Evolutionary conservation across 2,329 filamentous ascomycete species (phyloP), one percentile per base, ranked within the genome.

Genomic region (Aspergillus calidoustus): DNA sequence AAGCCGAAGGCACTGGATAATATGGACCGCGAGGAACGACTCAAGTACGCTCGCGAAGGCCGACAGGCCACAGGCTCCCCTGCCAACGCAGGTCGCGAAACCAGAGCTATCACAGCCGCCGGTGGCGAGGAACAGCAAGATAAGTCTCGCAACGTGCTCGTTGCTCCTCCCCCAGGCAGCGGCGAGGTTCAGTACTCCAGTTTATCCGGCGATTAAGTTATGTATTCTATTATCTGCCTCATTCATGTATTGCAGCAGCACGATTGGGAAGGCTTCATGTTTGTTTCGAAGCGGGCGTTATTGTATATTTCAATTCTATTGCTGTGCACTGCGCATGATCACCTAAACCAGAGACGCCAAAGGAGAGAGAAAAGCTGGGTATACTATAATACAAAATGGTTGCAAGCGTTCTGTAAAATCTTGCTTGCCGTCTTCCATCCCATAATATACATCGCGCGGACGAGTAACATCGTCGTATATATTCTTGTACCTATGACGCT

Each of bases 1-100:
- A 90, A 91, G 74, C 94, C 96, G 17, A 95, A 93, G 80, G 90
- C 94, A 1, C 84, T 99, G 59, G 95, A 97, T 60, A 96, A 87
- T 25, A 91, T 98, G 88, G 91, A 96, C 66, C 89, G 90, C 64
- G 93, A 97, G 58, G 87, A 96, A 75, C 86, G 94, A 48, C 84
- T 90, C 67, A 86, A 90, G 71, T 92, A 96, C 82, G 88, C 93
- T 23, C 86, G 89, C 41, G 92, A 96, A 71, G 94, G 91, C 3
- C 81, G 91, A 51, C 83, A 84, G 17, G 84, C 85, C 1, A 86
- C 84, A 64, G 83, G 74, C 49, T 81, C 76, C 59, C 79, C 77
- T 64, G 82, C 76, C 71, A 79, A 78, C 61, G 76, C 74, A 48
- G 74, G 72, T 11, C 72, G 66, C 58, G 69, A 67, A 54, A 76